Percentiles rank a stretch among this genome's conserved stretches.
These are phyloP conservation scores for Trifolium pratense DNA, from an alignment of 306 rosid species.

Conservation along the genomic window DNA sequence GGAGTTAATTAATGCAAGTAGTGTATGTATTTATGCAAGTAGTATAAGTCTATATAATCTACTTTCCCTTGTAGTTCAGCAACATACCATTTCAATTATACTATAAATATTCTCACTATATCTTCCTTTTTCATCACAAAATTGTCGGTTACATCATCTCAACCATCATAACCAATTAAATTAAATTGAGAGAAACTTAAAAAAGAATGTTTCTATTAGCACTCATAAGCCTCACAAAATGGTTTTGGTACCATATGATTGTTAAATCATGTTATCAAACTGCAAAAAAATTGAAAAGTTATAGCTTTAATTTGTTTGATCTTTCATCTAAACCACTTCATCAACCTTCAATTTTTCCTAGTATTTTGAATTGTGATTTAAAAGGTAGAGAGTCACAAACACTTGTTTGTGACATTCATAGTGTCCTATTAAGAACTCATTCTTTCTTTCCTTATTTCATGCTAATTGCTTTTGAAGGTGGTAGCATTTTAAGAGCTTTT, in stretches of 20 bases:
- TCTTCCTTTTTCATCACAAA: neutral
- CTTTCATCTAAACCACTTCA: conserved; percentile 16
- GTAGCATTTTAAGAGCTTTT: conserved; percentile 68
- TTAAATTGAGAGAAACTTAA: neutral
- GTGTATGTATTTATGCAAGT: neutral
- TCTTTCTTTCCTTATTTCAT: conserved; percentile 86
- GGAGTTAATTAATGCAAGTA: no score
- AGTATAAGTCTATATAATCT: no score
- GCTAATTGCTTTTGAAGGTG: conserved; percentile 83
- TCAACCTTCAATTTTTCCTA: conserved; percentile 29
- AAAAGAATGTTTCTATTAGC: conserved; percentile 10
- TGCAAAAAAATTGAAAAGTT: neutral
- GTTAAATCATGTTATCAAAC: conserved; percentile 30
- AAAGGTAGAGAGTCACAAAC: conserved; percentile 42
- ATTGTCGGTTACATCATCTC: neutral
- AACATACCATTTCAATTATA: neutral
- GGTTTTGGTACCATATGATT: conserved; percentile 17
- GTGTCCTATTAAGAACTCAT: conserved; percentile 50
- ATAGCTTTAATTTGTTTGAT: conserved; percentile 8
- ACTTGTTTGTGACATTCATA: conserved; percentile 60
- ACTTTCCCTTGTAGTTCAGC: neutral
- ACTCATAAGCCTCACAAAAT: conserved; percentile 13
- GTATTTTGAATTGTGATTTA: conserved; percentile 24
- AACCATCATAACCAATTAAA: neutral
- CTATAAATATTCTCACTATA: neutral